phyloP scores from a whole-genome alignment of 495 filamentous ascomycete genomes.

The Staphylotrichum longicolle region DNA sequence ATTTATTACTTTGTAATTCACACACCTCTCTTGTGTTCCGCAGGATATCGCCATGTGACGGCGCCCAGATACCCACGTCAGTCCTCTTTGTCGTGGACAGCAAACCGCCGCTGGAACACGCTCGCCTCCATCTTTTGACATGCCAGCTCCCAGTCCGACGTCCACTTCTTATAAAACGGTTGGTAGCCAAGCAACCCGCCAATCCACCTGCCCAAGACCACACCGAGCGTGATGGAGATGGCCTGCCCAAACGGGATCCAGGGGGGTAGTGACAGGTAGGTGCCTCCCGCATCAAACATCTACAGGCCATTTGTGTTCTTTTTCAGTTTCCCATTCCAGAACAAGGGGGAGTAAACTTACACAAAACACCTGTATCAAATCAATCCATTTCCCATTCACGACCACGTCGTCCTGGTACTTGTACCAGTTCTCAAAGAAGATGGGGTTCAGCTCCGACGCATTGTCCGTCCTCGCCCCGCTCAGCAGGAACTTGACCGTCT shows the following conservation, averaged over 20 bases:
- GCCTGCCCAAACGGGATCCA: constrained; percentile 47
- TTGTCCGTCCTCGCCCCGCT: constrained; percentile 35
- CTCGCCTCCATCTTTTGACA: constrained; percentile 45
- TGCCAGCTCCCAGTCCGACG: constrained; percentile 51
- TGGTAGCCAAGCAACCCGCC: constrained; percentile 52
- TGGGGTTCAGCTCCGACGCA: constrained; percentile 41
- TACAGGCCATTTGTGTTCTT: no score
- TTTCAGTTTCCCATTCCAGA: no score
- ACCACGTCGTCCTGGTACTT: constrained; percentile 50
- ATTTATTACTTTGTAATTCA: no score
- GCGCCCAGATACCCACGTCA: no score
- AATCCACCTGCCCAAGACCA: constrained; percentile 52
- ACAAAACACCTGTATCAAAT: constrained; percentile 47
- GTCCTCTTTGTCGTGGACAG: not conserved
- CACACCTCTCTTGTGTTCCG: no score
- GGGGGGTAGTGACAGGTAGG: constrained; percentile 45
- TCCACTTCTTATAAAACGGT: constrained; percentile 51
- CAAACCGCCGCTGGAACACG: constrained; percentile 39
- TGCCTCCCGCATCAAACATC: constrained; percentile 46
- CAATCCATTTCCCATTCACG: constrained; percentile 38
- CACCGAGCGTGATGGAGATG: constrained; percentile 38
- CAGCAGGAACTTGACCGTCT: constrained; percentile 29
- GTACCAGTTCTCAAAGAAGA: constrained; percentile 59
- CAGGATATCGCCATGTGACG: no score
- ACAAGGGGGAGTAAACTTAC: constrained; percentile 24